Evolutionary conservation across 2,329 filamentous ascomycete genomes (phyloP), one percentile per base, ranked within the genome.

Genomic region (Rasamsonia emersonii): DNA sequence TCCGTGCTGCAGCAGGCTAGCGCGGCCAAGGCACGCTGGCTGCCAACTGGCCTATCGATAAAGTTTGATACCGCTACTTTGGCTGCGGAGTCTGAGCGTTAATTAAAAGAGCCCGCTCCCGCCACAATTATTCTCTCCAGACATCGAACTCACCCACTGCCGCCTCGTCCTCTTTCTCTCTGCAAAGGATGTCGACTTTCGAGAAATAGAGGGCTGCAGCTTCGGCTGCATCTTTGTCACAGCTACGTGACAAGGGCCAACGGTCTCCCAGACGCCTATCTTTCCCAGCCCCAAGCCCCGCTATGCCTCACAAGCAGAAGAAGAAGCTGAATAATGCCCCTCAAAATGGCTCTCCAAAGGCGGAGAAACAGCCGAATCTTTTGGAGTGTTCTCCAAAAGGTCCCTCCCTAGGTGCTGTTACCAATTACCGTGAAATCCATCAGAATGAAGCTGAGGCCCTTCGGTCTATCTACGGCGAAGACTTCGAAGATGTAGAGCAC

Each of bases 381-480:
- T 49, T 47, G 35, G 48, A 56, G 32, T 41, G 25, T 11, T 21
- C 53, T 25, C 48, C 49, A 25, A 45, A 53, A 30, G 46, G 50
- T 40, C 51, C 53, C 10, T 46, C 58, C 24, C 37, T 54, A 34
- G 39, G 54, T 42, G 47, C 61, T 20, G 49, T 62, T 24, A 70
- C 71, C 37, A 67, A 86, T 51, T 93, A 95, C 62, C 75, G 79
- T 43, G 82, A 93, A 61, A 77, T 83, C 19, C 91, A 96, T 62
- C 71, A 82, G 49, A 83, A 94, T 53, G 91, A 96, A 63, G 70
- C 93, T 36, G 75, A 91, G 53, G 89, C 79, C 26, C 69, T 96
- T 37, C 73, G 82, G 49, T 83, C 89, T 24, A 93, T 96, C 30
- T 96, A 91, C 53, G 81, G 79, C 44, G 85, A 93, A 38, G 88